phyloP scores from a whole-genome alignment of 306 rosid genomes.

The Vachellia pachyceras region DNA sequence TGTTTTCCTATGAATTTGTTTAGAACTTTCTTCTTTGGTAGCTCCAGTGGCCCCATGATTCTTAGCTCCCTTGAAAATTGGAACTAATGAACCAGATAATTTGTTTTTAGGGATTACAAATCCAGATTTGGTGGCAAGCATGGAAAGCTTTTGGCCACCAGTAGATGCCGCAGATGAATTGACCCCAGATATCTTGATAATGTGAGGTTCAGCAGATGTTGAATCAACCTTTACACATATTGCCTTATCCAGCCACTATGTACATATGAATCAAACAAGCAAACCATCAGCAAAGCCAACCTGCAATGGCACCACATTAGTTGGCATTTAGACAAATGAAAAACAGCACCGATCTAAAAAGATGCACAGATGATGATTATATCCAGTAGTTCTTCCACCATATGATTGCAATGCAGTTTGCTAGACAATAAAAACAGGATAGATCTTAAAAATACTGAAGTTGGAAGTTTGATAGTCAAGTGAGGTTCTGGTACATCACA shows the following conservation, averaged over 20 bases:
- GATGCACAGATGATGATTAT: neutral
- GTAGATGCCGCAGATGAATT: constrained; percentile 53
- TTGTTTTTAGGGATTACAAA: constrained; percentile 96
- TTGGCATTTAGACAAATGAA: neutral
- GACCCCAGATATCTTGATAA: constrained; percentile 60
- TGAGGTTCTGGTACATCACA: neutral
- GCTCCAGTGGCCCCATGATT: constrained; percentile 55
- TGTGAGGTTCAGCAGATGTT: constrained; percentile 47
- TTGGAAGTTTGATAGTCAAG: neutral
- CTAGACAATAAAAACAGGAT: neutral
- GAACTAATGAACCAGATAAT: constrained; percentile 86
- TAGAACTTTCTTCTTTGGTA: constrained; percentile 58
- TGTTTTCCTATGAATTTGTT: constrained; percentile 69
- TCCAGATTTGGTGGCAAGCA: constrained; percentile 80
- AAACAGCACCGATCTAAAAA: neutral
- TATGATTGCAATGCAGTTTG: constrained; percentile 4
- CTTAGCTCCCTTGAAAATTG: constrained; percentile 66
- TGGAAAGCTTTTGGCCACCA: constrained; percentile 70
- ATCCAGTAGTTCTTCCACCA: constrained; percentile 6
- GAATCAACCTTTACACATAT: constrained; percentile 56
- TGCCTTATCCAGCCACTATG: constrained; percentile 41
- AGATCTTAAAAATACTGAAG: neutral
- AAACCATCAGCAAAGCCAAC: constrained; percentile 24
- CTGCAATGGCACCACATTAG: constrained; percentile 15
- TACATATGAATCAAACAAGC: neutral